phyloP scores from a whole-genome alignment of 805 yeast genomes.

The Candida bentonensis region DNA sequence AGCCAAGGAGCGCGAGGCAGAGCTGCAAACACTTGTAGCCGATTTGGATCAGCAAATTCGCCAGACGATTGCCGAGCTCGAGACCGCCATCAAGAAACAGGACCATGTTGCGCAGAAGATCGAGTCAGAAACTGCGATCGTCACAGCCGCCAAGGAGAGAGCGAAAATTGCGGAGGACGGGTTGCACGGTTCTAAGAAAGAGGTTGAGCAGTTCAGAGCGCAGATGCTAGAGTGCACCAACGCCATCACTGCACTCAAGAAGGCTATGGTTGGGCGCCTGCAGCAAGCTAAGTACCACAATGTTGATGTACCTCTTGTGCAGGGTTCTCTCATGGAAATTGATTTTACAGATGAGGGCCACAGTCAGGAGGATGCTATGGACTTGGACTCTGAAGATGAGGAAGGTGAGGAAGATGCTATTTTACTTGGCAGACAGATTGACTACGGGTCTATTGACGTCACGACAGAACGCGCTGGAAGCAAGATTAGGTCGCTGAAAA shows the following conservation, averaged over 20 bases:
- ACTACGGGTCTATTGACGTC: background rate
- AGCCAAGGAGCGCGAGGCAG: slow-evolving; percentile 27
- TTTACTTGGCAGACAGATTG: background rate
- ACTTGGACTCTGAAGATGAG: background rate
- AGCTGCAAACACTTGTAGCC: slow-evolving; percentile 21
- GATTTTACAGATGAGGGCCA: background rate
- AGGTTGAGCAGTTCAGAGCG: background rate
- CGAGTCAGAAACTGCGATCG: background rate
- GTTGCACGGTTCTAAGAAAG: slow-evolving; percentile 3
- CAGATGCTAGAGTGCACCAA: background rate
- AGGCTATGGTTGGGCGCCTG: background rate
- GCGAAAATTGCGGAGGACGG: background rate
- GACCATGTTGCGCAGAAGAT: background rate
- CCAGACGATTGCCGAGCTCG: slow-evolving; percentile 16
- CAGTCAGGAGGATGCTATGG: background rate
- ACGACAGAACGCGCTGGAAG: slow-evolving; percentile 19
- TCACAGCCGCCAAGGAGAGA: background rate
- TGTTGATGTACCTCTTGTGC: background rate
- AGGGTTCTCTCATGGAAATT: background rate
- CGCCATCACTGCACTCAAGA: background rate
- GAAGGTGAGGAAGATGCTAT: background rate
- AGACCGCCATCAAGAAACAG: slow-evolving; percentile 4
- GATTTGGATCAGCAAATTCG: slow-evolving; percentile 21
- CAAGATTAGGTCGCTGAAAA: background rate
- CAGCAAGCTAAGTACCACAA: background rate